Conservation (phyloP, 106 monocot genomes). For the Acanthochlamys bracteata region DNA sequence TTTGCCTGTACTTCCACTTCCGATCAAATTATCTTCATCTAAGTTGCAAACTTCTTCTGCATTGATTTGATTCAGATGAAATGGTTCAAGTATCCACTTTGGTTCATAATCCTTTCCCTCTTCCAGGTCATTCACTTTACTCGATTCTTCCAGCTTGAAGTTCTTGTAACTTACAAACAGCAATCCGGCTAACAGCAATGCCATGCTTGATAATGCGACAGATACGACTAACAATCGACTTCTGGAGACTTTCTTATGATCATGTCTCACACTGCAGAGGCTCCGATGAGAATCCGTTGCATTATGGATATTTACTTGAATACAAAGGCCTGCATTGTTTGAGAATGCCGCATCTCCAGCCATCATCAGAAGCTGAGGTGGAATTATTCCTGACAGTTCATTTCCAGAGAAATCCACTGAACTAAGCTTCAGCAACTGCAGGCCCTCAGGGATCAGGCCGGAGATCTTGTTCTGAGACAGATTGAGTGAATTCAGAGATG, state of each 20-base stretch:
- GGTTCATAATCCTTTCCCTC: constrained; percentile 10
- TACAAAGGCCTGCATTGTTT: constrained; percentile 42
- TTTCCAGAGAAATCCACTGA: constrained; percentile 53
- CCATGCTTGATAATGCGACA: constrained; percentile 8
- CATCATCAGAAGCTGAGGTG: constrained; percentile 44
- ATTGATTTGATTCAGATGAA: constrained; percentile 50
- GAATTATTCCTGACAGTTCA: constrained; percentile 48
- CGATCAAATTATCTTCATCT: constrained; percentile 60
- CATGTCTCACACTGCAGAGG: constrained; percentile 19
- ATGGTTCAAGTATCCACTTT: constrained; percentile 54
- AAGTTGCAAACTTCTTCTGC: constrained; percentile 47
- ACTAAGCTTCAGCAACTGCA: constrained; percentile 60
- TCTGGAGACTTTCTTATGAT: constrained; percentile 17
- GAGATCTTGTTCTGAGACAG: constrained; percentile 46
- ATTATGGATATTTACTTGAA: constrained; percentile 12
- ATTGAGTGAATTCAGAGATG: constrained; percentile 70
- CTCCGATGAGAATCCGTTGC: constrained; percentile 6
- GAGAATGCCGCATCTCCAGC: constrained; percentile 46
- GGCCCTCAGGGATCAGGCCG: constrained; percentile 44
- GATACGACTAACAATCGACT: constrained; percentile 5
- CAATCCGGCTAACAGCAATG: constrained; percentile 25
- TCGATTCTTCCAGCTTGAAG: constrained; percentile 40
- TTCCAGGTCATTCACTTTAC: constrained; percentile 18
- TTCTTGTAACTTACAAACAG: constrained; percentile 34
- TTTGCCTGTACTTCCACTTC: constrained; percentile 53